These are phyloP conservation scores for Acacia acuminata DNA, from an alignment of 306 rosid genomes.

Conservation along the genomic window DNA sequence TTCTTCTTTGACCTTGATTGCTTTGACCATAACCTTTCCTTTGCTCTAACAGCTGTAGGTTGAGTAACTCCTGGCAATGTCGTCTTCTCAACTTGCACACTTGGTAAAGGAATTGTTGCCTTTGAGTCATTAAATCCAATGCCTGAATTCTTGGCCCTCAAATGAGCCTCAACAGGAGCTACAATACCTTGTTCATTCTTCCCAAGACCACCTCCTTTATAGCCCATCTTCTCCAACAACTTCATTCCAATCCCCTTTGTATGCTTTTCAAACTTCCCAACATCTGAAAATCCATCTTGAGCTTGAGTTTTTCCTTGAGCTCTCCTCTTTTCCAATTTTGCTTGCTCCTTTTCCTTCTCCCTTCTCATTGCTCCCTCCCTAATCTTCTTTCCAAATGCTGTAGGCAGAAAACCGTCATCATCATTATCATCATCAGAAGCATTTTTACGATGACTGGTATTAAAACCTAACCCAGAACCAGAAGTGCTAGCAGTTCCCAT, in stretches of 20 bases:
- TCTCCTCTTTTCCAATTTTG: constrained; percentile 56
- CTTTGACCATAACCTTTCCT: constrained; percentile 69
- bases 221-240: constrained; percentile 89
- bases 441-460: constrained; percentile 21
- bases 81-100: constrained; percentile 51
- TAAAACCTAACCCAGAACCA: constrained; percentile 58
- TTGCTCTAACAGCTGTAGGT: constrained; percentile 36
- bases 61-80: constrained; percentile 30
- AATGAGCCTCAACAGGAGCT: constrained; percentile 68
- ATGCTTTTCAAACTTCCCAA: constrained; percentile 77
- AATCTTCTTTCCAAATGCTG: constrained; percentile 79
- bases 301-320: constrained; percentile 33
- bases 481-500: constrained; percentile 46
- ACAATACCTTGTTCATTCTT: constrained; percentile 85
- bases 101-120: constrained; percentile 43
- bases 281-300: constrained; percentile 33
- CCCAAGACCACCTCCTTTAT: constrained; percentile 96
- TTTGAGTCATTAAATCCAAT: constrained; percentile 78
- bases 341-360: constrained; percentile 56
- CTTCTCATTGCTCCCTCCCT: constrained; percentile 86
- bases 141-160: constrained; percentile 83
- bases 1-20: constrained; percentile 45
- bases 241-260: constrained; percentile 85
- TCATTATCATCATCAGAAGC: constrained; percentile 36
- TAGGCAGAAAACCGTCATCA: constrained; percentile 56